Conservation (phyloP, 176 grass and related monocot species). For the Hsuehochloa calcarea region DNA sequence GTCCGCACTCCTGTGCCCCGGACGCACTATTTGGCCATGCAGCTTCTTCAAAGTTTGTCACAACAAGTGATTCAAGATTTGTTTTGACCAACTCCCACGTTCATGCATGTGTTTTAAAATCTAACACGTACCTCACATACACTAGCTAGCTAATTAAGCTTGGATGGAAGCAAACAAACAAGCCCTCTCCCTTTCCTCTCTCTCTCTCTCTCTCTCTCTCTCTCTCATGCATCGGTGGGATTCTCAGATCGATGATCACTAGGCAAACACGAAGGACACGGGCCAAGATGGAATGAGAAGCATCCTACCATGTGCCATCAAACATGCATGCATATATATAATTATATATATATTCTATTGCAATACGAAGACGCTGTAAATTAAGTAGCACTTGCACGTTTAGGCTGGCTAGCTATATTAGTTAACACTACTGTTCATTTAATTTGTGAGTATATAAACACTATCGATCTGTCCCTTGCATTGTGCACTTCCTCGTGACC, state of each 20-base stretch:
- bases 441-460: not conserved
- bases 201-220: not conserved
- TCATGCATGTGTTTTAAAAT: conserved; percentile 45
- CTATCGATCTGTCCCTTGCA: not conserved
- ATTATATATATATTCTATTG: not conserved
- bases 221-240: not conserved
- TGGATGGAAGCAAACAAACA: conserved; percentile 19
- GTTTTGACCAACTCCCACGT: conserved; percentile 24
- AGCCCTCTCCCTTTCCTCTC: not conserved
- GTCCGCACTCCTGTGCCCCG: too few species aligned
- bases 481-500: not conserved
- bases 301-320: conserved; percentile 58
- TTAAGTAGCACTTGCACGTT: not conserved
- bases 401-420: not conserved
- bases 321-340: not conserved
- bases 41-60: not conserved
- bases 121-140: not conserved
- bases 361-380: conserved; percentile 13
- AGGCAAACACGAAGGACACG: not conserved
- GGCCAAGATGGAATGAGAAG: conserved; percentile 59
- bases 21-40: conserved; percentile 37
- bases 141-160: not conserved
- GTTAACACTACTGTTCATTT: conserved; percentile 16
- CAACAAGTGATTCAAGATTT: not conserved
- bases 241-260: conserved; percentile 32